Percentiles rank a stretch among this genome's conserved stretches.
Evolutionary conservation across 345 rosid species (phyloP).

Genomic region (Rhodomyrtus tomentosa): DNA sequence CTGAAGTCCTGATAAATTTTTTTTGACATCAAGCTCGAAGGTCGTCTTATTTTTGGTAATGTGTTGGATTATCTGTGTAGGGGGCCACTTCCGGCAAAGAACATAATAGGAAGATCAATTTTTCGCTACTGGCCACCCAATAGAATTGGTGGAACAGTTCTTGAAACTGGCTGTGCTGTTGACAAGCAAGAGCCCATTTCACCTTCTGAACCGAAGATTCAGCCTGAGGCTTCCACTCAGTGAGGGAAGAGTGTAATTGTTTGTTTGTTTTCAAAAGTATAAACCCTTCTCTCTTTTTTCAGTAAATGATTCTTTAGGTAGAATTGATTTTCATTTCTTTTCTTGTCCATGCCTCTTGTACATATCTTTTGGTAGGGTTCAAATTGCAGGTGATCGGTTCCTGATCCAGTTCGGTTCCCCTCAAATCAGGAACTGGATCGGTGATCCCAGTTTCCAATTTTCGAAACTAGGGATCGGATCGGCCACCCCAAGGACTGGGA

Average conservation of each 20-base stretch:
- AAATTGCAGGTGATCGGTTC: too few relatives aligned
- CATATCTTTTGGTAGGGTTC: background rate
- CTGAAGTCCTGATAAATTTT: background rate
- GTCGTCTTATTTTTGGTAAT: background rate
- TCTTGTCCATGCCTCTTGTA: background rate
- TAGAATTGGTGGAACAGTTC: slow-evolving; percentile 60
- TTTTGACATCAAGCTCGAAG: background rate
- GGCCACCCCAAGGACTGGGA: too few relatives aligned
- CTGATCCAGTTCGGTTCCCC: too few relatives aligned
- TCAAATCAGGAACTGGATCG: too few relatives aligned
- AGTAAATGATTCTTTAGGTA: background rate
- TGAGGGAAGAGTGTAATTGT: background rate
- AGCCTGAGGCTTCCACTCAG: background rate
- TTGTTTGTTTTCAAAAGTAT: too few relatives aligned
- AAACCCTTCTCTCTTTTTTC: background rate
- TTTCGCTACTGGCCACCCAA: slow-evolving; percentile 92
- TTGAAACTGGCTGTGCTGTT: slow-evolving; percentile 53
- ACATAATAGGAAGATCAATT: slow-evolving; percentile 85
- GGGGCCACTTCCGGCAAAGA: slow-evolving; percentile 91
- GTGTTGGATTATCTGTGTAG: slow-evolving; percentile 13
- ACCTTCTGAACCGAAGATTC: slow-evolving; percentile 12
- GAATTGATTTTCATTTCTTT: background rate
- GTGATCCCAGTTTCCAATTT: too few relatives aligned
- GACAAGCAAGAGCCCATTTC: slow-evolving; percentile 30
- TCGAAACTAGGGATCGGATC: too few relatives aligned